Evolutionary conservation across 495 filamentous ascomycete genomes (phyloP), one percentile per base, ranked within the genome.

Genomic region (Niebla homalea): DNA sequence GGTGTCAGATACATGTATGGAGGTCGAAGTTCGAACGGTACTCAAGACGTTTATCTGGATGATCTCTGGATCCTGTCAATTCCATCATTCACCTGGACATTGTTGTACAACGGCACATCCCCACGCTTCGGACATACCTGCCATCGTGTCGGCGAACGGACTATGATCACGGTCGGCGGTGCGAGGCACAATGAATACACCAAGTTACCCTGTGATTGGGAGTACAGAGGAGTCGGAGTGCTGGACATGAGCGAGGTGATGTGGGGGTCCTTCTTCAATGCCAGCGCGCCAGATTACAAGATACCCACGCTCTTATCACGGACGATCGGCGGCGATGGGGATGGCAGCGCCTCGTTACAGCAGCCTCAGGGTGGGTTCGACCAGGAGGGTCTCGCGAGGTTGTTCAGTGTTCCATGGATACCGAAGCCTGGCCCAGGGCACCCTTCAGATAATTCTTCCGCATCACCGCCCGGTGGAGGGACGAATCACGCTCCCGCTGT

Each of bases 161-260:
- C 66, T 21, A 62, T 71, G 62, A 48, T 72, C 12, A 68, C 67
- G 3, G 63, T 72, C 20, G 69, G 69, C 26, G 69, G 69, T 14
- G 53, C 53, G 15, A 19, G 38, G 12, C 35, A 46, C 14, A n/a
- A 43, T 0, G 56, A 60, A 26, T 43, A 54, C 4, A 53, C 44
- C 15, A 45, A 57, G 5, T 46, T 46, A 12, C 42, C 36, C 16
- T 71, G 66, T 50, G 68, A 71, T 50, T 70, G 67, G 67, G 63
- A 70, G 39, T 36, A 29, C 22, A 63, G 53, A 50, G 58, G 62
- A 7, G 56, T 71, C 16, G 64, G 62, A n/a, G 54, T 71, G 8
- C 47, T 62, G 26, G 62, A 70, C 43, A 39, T 71, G 53, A 60
- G 56, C 5, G 54, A 41, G 7, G 35, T 60, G 16, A 58, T 54